Base-by-base conservation (phyloP, 2,329 filamentous ascomycete species). In the Catunica adiposa region DNA sequence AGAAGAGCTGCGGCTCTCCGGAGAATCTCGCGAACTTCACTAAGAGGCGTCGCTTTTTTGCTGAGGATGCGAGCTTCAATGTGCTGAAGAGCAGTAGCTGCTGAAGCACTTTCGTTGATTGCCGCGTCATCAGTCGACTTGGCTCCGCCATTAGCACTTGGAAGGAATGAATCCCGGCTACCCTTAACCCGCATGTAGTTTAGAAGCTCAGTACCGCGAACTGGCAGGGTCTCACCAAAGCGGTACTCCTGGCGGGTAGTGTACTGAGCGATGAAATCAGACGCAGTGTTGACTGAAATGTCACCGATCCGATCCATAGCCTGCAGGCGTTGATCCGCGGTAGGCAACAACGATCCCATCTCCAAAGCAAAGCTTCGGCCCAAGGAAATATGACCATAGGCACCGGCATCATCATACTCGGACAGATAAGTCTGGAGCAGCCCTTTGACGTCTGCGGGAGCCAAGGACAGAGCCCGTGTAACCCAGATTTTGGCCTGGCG, bases 191-290 rank as follows among this genome's bases (percentile, higher is more conserved):
- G 55, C 50, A 59, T 53, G 50, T 59, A 54, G 48, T 74, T 76
- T 53, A 84, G 69, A 71, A 84, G 78, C 64, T 84, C 80, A 58
- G 76, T 73, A 58, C 83, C 80, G 59, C 82, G 79, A 58, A 84
- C 82, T 1, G 83, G 80, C 38, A 85, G 71, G 1, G 80, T 78
- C 65, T 95, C 88, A 9, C 88, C 81, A 64, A 90, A 90, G 56
- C 89, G 82, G 67, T 98, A 98, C 64, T 95, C 89, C 66, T 98
- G 94, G 38, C 92, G 84, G 25, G 89, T 94, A 2, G 90, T 97
- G 66, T 98, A 98, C 65, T 98, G 90, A 1, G 92, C 89, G 64
- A 98, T 81, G 63, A 98, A 95, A 66, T 97, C 90, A 1, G 92
- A 97, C 0, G 87, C 89, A 9, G 89, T 89, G 66, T 97, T 95